phyloP scores from a whole-genome alignment of 495 filamentous ascomycete species.

The Aspergillus avenaceus region DNA sequence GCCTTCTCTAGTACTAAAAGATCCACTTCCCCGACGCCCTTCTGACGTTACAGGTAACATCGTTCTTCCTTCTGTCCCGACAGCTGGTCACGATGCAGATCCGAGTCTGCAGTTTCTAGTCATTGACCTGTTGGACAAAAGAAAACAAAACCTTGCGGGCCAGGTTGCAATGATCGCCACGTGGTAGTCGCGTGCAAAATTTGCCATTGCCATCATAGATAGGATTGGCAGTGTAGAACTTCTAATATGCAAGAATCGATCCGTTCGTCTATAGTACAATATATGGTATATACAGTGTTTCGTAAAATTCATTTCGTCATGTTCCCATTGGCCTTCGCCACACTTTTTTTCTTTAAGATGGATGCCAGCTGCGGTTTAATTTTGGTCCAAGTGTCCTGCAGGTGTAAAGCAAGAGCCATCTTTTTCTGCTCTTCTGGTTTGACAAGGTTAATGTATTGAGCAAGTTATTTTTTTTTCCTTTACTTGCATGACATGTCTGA shows the following conservation, averaged over 20 bases:
- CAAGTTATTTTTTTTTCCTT: too few species aligned
- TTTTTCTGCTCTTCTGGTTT: too few species aligned
- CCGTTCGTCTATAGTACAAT: not conserved
- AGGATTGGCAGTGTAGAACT: not conserved
- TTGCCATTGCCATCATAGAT: not conserved
- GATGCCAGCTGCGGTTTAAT: too few species aligned
- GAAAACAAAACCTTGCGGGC: not conserved
- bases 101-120: not conserved
- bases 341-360: too few species aligned
- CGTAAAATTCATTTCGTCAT: not conserved
- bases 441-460: too few species aligned
- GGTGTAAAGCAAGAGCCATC: too few species aligned
- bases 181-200: constrained; percentile 2
- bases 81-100: not conserved
- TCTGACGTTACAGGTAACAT: not conserved
- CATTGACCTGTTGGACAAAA: not conserved
- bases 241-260: not conserved
- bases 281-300: not conserved
- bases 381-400: too few species aligned
- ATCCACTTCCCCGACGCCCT: not conserved
- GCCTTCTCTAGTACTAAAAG: not conserved
- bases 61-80: not conserved
- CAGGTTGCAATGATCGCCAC: constrained; percentile 1
- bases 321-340: not conserved
- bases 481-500: too few species aligned